phyloP scores from a whole-genome alignment of 345 rosid genomes.

The Salix koriyanagi region DNA sequence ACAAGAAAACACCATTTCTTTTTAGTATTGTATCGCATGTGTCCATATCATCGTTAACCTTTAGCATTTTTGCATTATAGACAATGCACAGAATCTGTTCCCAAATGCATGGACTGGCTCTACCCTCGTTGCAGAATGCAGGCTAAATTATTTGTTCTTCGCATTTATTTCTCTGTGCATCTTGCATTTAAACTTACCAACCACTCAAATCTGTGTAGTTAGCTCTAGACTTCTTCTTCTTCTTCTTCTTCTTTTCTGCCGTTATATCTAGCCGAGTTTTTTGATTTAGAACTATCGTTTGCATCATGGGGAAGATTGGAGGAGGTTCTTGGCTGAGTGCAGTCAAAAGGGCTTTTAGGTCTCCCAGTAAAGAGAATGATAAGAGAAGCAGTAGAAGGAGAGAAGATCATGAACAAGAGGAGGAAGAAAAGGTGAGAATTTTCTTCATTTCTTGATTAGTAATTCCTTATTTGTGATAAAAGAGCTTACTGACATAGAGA shows the following conservation, averaged over 20 bases:
- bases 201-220: constrained; percentile 18
- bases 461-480: background rate
- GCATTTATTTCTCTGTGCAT: constrained; percentile 23
- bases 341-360: constrained; percentile 24
- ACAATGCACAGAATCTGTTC: constrained; percentile 3
- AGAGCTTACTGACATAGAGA: background rate
- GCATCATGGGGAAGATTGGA: constrained; percentile 21
- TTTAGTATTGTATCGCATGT: constrained; percentile 3
- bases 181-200: constrained; percentile 30
- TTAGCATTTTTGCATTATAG: background rate
- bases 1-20: constrained; percentile 26
- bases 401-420: constrained; percentile 46
- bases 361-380: constrained; percentile 13
- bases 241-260: background rate
- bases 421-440: constrained; percentile 44
- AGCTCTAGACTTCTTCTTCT: background rate
- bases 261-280: background rate
- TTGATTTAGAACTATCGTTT: background rate
- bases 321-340: constrained; percentile 23
- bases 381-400: constrained; percentile 23
- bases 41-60: background rate
- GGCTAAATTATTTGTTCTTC: background rate
- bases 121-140: constrained; percentile 12
- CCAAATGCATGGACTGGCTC: constrained; percentile 26
- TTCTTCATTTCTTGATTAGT: background rate